Conservation (phyloP, 179 eudicot species). For the Spinacia oleracea region DNA sequence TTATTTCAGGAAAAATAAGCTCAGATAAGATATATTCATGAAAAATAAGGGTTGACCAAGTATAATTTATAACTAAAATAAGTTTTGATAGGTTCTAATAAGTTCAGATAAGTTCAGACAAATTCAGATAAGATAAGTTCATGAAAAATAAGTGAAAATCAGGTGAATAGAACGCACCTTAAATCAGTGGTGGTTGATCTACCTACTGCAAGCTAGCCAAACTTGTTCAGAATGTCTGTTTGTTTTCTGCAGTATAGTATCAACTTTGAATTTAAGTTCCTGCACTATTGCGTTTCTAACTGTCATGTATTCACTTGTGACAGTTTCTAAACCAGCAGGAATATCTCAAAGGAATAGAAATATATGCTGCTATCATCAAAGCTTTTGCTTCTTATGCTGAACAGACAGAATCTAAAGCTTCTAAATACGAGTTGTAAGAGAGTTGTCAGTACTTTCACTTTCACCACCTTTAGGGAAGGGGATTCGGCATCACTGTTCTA, state of each 20-base stretch:
- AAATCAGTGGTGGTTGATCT: not conserved
- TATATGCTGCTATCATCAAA: slow-evolving; percentile 70
- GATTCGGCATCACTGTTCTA: not conserved
- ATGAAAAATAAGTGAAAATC: no score
- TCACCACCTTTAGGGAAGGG: not conserved
- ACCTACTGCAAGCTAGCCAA: not conserved
- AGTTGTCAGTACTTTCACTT: not conserved
- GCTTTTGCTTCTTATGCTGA: slow-evolving; percentile 62
- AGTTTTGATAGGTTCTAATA: no score
- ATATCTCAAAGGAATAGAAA: slow-evolving; percentile 68
- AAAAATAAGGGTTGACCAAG: no score
- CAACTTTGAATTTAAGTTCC: not conserved
- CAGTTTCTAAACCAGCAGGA: slow-evolving; percentile 69
- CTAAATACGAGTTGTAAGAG: slow-evolving; percentile 59
- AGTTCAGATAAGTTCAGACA: no score
- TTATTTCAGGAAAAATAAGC: no score
- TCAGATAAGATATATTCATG: no score
- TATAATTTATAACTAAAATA: no score
- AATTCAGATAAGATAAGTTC: no score
- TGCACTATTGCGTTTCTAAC: not conserved
- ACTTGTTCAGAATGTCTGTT: not conserved
- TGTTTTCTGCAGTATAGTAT: not conserved
- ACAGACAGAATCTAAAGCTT: slow-evolving; percentile 27
- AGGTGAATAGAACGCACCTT: no score
- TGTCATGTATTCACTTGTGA: slow-evolving; percentile 22